phyloP scores from a whole-genome alignment of 2,329 filamentous ascomycete genomes.

The Botrytis cinerea region DNA sequence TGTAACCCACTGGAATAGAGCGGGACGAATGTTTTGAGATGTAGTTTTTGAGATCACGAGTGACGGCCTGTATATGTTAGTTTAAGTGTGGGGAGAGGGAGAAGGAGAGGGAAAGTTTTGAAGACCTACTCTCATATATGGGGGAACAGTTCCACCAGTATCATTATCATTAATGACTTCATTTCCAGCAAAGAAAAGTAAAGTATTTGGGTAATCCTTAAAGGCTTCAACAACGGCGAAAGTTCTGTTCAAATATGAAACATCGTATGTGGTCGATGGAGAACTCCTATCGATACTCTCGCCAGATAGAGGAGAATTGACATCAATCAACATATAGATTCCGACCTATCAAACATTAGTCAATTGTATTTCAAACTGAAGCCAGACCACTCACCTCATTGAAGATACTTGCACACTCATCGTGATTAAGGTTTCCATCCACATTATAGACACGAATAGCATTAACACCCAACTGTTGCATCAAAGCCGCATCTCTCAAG shows the following conservation, averaged over 20 bases:
- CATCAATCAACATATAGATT: slow-evolving; percentile 69
- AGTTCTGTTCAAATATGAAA: slow-evolving; percentile 63
- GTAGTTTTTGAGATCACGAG: slow-evolving; percentile 79
- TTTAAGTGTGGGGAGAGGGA: background rate
- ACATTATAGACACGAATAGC: slow-evolving; percentile 71
- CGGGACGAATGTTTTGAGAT: slow-evolving; percentile 70
- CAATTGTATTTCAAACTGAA: no score
- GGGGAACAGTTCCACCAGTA: slow-evolving; percentile 61
- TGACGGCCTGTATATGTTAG: slow-evolving; percentile 60
- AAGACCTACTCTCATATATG: slow-evolving; percentile 58
- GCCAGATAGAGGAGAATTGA: slow-evolving; percentile 64
- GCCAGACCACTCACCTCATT: slow-evolving; percentile 50
- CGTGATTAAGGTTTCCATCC: slow-evolving; percentile 65
- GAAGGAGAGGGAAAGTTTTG: background rate
- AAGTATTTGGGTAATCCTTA: slow-evolving; percentile 65
- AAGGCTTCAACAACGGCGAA: slow-evolving; percentile 69
- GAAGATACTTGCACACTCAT: slow-evolving; percentile 67
- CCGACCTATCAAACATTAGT: slow-evolving; percentile 45
- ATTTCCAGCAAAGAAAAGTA: slow-evolving; percentile 77
- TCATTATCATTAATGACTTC: slow-evolving; percentile 71
- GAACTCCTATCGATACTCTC: slow-evolving; percentile 57
- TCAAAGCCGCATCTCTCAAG: slow-evolving; percentile 64
- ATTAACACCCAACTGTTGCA: slow-evolving; percentile 65
- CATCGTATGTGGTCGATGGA: slow-evolving; percentile 62
- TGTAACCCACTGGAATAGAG: slow-evolving; percentile 75